Conservation (phyloP, 1,284 basidiomycete genomes). For the Cutaneotrichosporon cyanovorans region DNA sequence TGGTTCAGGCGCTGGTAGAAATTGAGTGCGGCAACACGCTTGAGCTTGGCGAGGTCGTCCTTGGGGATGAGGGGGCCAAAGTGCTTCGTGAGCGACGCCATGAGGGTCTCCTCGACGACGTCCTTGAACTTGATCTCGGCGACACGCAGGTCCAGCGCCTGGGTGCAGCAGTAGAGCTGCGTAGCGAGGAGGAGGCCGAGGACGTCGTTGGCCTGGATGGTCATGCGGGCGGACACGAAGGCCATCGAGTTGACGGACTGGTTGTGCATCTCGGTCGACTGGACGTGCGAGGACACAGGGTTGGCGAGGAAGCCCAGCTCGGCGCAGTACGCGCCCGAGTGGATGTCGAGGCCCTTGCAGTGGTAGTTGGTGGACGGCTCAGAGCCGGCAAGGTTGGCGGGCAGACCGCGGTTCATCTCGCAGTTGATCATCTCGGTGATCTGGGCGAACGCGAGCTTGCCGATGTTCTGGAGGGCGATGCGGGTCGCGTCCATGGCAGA, state of each 20-base stretch:
- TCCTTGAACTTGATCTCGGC: constrained; percentile 13
- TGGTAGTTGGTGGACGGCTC: constrained; percentile 20
- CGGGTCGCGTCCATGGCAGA: constrained; percentile 15
- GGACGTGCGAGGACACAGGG: constrained; percentile 16
- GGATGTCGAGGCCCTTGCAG: constrained; percentile 22
- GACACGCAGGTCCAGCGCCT: constrained; percentile 18
- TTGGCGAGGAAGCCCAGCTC: constrained; percentile 21
- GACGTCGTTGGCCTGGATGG: constrained; percentile 16
- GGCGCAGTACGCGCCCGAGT: constrained; percentile 16
- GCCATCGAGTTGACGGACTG: constrained; percentile 18
- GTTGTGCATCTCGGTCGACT: constrained; percentile 21
- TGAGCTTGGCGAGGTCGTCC: constrained; percentile 7
- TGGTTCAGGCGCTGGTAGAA: constrained; percentile 15
- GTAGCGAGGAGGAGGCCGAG: constrained; percentile 14
- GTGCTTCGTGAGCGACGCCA: constrained; percentile 8
- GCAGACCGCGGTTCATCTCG: constrained; percentile 19
- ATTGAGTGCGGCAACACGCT: constrained; percentile 4
- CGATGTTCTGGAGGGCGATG: constrained; percentile 17
- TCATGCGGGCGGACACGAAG: constrained; percentile 14
- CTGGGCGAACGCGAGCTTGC: constrained; percentile 18
- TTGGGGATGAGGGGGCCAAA: constrained; percentile 6
- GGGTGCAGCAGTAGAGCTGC: constrained; percentile 16
- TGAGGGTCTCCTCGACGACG: constrained; percentile 9
- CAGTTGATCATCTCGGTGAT: constrained; percentile 20
- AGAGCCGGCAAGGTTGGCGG: constrained; percentile 15